These are phyloP conservation scores for Aureobasidium zeae DNA, from an alignment of 2,329 filamentous ascomycete species.

Conservation along the genomic window DNA sequence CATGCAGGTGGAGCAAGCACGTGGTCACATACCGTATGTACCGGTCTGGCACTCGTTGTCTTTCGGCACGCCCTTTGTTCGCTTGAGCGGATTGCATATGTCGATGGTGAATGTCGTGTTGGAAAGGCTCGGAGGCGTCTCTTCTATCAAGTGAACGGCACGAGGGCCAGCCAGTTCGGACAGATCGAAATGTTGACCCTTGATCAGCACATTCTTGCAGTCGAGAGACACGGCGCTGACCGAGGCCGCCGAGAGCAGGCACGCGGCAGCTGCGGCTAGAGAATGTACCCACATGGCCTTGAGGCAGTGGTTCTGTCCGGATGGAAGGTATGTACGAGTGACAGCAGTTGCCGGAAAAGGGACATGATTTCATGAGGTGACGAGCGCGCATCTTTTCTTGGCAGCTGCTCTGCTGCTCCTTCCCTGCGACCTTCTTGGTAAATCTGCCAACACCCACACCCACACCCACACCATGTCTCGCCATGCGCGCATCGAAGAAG, in stretches of 20 bases:
- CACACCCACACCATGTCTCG: slow-evolving; percentile 53
- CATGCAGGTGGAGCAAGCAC: neutral
- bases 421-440: too few relatives aligned
- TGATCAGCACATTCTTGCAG: slow-evolving; percentile 53
- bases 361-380: too few relatives aligned
- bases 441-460: neutral
- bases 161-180: slow-evolving; percentile 56
- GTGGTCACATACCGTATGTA: slow-evolving; percentile 49
- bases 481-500: slow-evolving; percentile 81
- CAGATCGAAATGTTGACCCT: slow-evolving; percentile 56
- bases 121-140: slow-evolving; percentile 41
- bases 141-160: slow-evolving; percentile 50
- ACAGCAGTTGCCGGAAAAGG: neutral
- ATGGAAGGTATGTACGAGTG: too few relatives aligned
- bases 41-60: slow-evolving; percentile 57
- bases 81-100: slow-evolving; percentile 59
- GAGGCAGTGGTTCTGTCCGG: too few relatives aligned
- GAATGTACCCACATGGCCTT: slow-evolving; percentile 10
- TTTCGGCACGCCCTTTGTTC: slow-evolving; percentile 47
- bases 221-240: slow-evolving; percentile 43
- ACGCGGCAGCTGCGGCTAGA: slow-evolving; percentile 17
- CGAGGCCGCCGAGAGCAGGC: slow-evolving; percentile 27
- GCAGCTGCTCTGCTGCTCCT: neutral
- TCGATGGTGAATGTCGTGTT: slow-evolving; percentile 80
- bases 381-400: too few relatives aligned